Evolutionary conservation across 495 filamentous ascomycete species (phyloP).

Genomic region (Neurospora sp.): DNA sequence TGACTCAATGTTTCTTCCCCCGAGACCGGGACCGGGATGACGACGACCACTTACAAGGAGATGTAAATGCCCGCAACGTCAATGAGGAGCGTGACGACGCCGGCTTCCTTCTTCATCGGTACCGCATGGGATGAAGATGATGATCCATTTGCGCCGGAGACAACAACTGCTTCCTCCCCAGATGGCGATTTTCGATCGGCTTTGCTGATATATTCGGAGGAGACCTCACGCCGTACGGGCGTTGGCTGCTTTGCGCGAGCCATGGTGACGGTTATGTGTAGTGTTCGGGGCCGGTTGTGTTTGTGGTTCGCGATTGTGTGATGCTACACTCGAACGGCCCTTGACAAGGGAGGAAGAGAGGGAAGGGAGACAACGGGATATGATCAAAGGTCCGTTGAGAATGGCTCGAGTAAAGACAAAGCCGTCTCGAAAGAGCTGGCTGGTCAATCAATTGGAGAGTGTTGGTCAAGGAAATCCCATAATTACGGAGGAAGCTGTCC

Average conservation of each 20-base stretch:
- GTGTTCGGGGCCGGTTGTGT: neutral
- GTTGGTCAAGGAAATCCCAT: neutral
- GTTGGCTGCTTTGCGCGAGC: conserved; percentile 60
- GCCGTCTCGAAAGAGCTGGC: neutral
- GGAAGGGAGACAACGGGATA: neutral
- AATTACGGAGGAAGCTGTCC: neutral
- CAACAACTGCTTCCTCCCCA: neutral
- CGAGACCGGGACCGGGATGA: too few species aligned
- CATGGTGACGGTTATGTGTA: conserved; percentile 44
- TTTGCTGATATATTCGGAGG: conserved; percentile 47
- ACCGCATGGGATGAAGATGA: neutral
- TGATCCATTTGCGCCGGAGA: neutral
- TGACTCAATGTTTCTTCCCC: too few species aligned
- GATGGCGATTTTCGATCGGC: conserved; percentile 21
- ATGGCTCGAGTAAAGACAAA: neutral
- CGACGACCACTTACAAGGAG: conserved; percentile 64
- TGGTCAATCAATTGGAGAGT: neutral
- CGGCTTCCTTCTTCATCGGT: conserved; percentile 33
- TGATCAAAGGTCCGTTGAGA: neutral
- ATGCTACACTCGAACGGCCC: neutral
- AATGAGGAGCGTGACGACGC: conserved; percentile 63
- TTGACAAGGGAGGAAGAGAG: neutral
- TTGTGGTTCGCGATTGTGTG: neutral
- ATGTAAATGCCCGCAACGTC: conserved; percentile 91
- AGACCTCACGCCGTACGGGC: conserved; percentile 55